Evolutionary conservation across 805 yeast genomes (phyloP).

Genomic region (Candida pseudoglaebosa): DNA sequence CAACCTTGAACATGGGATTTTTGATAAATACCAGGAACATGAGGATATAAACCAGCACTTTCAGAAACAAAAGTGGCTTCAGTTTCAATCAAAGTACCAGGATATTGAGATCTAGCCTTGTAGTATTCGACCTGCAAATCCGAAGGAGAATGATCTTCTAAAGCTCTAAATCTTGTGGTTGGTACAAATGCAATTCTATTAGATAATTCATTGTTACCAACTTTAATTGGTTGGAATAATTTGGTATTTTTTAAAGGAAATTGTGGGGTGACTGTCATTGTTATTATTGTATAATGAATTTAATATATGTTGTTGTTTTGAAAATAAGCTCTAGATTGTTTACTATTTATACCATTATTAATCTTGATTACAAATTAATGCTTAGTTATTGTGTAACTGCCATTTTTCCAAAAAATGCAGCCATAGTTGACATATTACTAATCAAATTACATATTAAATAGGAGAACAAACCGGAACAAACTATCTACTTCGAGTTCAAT

Average conservation of each 20-base stretch:
- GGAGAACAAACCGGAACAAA: no score
- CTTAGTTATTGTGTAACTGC: no score
- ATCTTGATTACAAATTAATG: no score
- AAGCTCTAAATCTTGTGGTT: slow-evolving; percentile 21
- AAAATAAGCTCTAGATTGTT: no score
- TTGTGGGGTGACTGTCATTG: slow-evolving; percentile 5
- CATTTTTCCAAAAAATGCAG: no score
- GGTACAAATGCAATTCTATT: slow-evolving; percentile 23
- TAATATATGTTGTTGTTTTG: no score
- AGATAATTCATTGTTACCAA: slow-evolving; percentile 22
- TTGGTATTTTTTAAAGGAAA: slow-evolving; percentile 15
- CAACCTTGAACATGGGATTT: slow-evolving; percentile 46
- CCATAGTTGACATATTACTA: no score
- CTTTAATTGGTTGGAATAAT: slow-evolving; percentile 27
- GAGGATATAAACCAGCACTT: slow-evolving; percentile 34
- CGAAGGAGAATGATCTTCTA: slow-evolving; percentile 21
- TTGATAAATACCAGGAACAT: slow-evolving; percentile 48
- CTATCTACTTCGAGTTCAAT: no score
- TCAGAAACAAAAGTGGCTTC: slow-evolving; percentile 30
- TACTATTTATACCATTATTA: background rate
- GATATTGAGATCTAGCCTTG: slow-evolving; percentile 22
- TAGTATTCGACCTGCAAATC: slow-evolving; percentile 25
- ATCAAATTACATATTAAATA: no score
- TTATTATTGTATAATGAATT: background rate
- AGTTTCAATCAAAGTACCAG: slow-evolving; percentile 26